Evolutionary conservation across 2,329 filamentous ascomycete genomes (phyloP), one percentile per base, ranked within the genome.

Genomic region (Penicillium aurantiogriseum): DNA sequence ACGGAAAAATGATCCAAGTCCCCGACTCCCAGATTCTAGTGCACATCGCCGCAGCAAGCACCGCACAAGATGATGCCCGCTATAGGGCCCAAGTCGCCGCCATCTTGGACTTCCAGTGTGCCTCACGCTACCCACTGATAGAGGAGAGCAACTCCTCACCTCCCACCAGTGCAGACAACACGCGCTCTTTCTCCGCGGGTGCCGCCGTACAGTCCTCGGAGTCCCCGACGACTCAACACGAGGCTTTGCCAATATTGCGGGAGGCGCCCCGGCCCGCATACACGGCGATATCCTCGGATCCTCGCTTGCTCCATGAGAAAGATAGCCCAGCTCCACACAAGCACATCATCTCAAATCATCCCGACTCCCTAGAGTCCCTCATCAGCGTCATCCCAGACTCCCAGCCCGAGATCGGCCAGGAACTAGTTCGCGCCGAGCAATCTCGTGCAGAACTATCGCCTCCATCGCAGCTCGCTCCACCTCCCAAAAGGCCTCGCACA

Each of bases 301-400:
- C 1, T 43, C 33, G 11, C 17, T n/a, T 11, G 10, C 5, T 19
- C 27, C 15, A 15, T 7, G 27, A 38, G 10, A 46, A 13, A 25
- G 44, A 50, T 23, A n/a, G 25, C 10, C 3, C 17, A 17, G 15
- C 36, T 50, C 45, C 21, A 50, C 38, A 21, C 33, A 23, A 46
- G 10, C 46, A 52, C 59, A 36, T 38, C 38, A 35, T 35, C 36
- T 36, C 46, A 46, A 44, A 33, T 51, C 19, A 56, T 31, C 55
- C 51, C 2, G 68, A 67, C 46, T 71, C 68, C 15, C 69, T 73
- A 35, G 68, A 68, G 15, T 74, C 69, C 33, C 71, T 72, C 21
- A 59, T 76, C 27, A 76, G 73, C 47, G 71, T 73, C 15, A 73
- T 78, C 23, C 74, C 74, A 21, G 74, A 78, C 45, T 78, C 76